Base-by-base conservation (phyloP, 305 asterid genomes). In the Withania somnifera region DNA sequence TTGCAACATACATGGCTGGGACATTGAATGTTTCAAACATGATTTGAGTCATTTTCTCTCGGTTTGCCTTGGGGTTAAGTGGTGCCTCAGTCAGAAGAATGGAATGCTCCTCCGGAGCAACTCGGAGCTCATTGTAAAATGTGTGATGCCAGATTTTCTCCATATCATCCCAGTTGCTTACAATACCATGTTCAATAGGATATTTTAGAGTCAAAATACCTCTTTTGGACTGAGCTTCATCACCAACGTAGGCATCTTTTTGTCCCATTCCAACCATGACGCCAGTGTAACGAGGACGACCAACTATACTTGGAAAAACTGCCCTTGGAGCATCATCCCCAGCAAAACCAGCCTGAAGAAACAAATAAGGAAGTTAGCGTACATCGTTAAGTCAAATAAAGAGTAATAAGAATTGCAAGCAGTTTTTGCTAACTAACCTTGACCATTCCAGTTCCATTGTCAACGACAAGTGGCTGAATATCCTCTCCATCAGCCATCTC, bases 261-360 rank as follows among this genome's bases (percentile, higher is more conserved):
- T 87, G 86, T 58, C 88, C 89, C 88, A 85, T 87, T 1, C 85
- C 88, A 69, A 87, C 89, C 89, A 87, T 87, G 54, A 87, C 88
- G 3, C 87, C 88, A 11, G 88, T 85, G 78, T 85, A 86, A 28
- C 85, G 54, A 11, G 88, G 88, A 26, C 89, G 88, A 5, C 89
- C 89, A 7, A 87, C 82, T 24, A 85, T 87, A 34, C 89, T 87
- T 5, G 89, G 88, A 69, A 87, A 87, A 30, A 87, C 88, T 22
- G 88, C 88, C 82, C 89, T 54, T 22, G 89, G 88, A 68, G 89
- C 89, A 78, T 87, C 89, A 54, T 87, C 89, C 52, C 89, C 89
- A 22, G 88, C 87, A 85, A 87, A 87, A 22, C 89, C 89, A 78
- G 88, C 88, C 89, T 85, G 24, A 11, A 28, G 36, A 81, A 64